Base-by-base conservation (phyloP, 148 eudicot genomes). In the Suaeda aralocaspica region DNA sequence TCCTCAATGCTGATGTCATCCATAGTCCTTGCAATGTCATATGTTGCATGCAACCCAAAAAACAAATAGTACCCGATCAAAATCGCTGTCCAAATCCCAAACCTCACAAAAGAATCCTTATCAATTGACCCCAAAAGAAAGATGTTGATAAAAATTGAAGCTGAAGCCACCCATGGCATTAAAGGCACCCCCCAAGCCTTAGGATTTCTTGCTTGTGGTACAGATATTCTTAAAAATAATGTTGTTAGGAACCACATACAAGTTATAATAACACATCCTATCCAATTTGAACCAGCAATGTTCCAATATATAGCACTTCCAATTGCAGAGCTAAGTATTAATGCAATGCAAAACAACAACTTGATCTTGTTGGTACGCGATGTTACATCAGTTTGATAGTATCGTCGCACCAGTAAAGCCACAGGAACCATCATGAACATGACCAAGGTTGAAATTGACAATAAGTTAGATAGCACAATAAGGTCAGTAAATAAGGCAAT, bases 121-220 rank as follows among this genome's bases (percentile, higher is more conserved):
- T 89, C 89, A 5, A 89, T 89, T 2, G 91, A 89, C 0, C 89
- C 89, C 2, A 87, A 72, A 21, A 89, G 83, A 68, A 89, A 89
- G 0, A 87, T 82, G 72, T 89, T 87, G 9, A 89, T 79, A 24
- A 81, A 75, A 44, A 89, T 87, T 0, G 92, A 87, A 4, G 81
- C 76, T 0, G 96, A 89, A 21, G 96, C 92, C 71, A 89, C 44
- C 89, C 89, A 86, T 6, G 89, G 89, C 75, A 86, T 80, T 9
- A 83, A 55, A 0, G 87, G 87, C 19, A 77, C 85, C 2, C 87
- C 96, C 96, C 92, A 87, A 0, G 79, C 71, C 76, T 84, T 85
- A 0, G 96, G 89, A 14, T 66, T 24, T 41, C 82, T 78, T 0
- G 88, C 93, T 24, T 74, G 77, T 2, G 88, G 89, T 3, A 88